A percentile compares a stretch with the other conserved stretches of the same genome.
Conservation (phyloP, 2,329 filamentous ascomycete genomes). For the Diaporthe vaccinii region DNA sequence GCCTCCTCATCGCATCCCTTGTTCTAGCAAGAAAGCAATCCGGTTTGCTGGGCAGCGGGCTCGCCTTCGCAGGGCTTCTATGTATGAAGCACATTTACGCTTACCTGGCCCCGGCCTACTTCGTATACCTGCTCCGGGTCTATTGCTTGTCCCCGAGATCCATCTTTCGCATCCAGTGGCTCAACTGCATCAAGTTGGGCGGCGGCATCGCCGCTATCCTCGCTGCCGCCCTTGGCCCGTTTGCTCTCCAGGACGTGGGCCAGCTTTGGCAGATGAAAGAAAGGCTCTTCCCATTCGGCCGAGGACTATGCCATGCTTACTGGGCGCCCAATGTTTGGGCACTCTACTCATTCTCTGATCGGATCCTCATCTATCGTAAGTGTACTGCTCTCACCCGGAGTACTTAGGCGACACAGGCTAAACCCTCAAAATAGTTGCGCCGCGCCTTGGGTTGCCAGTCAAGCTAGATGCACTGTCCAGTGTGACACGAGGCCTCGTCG, state of each 20-base stretch:
- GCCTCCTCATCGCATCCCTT: constrained; percentile 87
- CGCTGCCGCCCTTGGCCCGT: constrained; percentile 88
- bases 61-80: constrained; percentile 86
- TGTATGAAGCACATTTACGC: constrained; percentile 99
- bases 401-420: constrained; percentile 47
- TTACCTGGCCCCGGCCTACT: constrained; percentile 95
- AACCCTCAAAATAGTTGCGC: constrained; percentile 73
- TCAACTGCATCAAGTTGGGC: constrained; percentile 88
- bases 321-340: constrained; percentile 99
- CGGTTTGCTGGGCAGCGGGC: constrained; percentile 81
- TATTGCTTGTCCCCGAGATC: constrained; percentile 89
- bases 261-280: constrained; percentile 88
- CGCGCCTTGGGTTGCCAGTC: constrained; percentile 80
- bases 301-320: constrained; percentile 96
- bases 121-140: constrained; percentile 88
- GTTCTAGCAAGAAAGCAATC: constrained; percentile 83
- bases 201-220: constrained; percentile 79
- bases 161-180: constrained; percentile 80
- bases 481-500: constrained; percentile 92
- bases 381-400: constrained; percentile 37
- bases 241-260: constrained; percentile 73
- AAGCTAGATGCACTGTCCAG: constrained; percentile 84
- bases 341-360: constrained; percentile 91
- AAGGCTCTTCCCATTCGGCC: constrained; percentile 92
- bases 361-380: constrained; percentile 84